Conservation (phyloP, 371 early-diverging fungal genomes). For the Mycotypha africana region DNA sequence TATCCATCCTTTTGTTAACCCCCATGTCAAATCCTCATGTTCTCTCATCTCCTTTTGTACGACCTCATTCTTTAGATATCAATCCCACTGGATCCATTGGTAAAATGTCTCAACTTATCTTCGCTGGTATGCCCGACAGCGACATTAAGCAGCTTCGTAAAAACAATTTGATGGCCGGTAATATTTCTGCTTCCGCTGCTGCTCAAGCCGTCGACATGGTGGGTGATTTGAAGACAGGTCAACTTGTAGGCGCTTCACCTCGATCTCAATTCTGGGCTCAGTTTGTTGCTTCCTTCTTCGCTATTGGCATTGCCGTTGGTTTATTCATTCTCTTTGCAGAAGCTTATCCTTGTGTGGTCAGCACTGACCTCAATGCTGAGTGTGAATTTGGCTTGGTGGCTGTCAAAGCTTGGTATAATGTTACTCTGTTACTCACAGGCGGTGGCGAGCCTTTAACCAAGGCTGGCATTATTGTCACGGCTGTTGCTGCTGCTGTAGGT, state of each 20-base stretch:
- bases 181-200: slow-evolving; percentile 53
- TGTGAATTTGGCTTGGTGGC: slow-evolving; percentile 57
- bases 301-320: slow-evolving; percentile 49
- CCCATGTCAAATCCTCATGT: too few species aligned
- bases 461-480: slow-evolving; percentile 44
- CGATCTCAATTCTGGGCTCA: slow-evolving; percentile 63
- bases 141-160: slow-evolving; percentile 32
- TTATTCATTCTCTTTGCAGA: slow-evolving; percentile 56
- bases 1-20: too few species aligned
- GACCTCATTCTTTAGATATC: too few species aligned
- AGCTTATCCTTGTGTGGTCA: slow-evolving; percentile 57
- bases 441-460: slow-evolving; percentile 35
- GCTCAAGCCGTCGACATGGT: slow-evolving; percentile 65
- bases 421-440: slow-evolving; percentile 52
- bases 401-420: slow-evolving; percentile 59
- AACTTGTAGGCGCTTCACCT: slow-evolving; percentile 55
- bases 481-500: slow-evolving; percentile 43
- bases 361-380: slow-evolving; percentile 8
- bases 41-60: too few species aligned
- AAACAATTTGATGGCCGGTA: slow-evolving; percentile 59
- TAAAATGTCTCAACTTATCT: slow-evolving; percentile 59
- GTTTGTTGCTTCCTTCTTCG: slow-evolving; percentile 55
- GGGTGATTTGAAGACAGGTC: slow-evolving; percentile 61
- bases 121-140: slow-evolving; percentile 46
- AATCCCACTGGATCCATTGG: slow-evolving; percentile 59